Evolutionary conservation across 495 filamentous ascomycete species (phyloP).

Genomic region (Hyaloscypha hepaticicola): DNA sequence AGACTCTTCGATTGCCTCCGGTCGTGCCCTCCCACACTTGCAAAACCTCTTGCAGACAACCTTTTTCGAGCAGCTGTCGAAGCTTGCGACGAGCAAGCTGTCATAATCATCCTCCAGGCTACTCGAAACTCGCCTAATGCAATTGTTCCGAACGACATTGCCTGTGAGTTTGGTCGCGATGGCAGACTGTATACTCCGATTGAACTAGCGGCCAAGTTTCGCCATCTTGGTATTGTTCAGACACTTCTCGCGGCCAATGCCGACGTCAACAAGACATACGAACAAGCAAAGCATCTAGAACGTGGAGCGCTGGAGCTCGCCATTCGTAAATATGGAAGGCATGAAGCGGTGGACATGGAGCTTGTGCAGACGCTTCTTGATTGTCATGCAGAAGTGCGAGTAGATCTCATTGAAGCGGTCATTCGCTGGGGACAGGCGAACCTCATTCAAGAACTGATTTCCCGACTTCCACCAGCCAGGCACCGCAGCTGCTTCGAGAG

Average conservation of each 20-base stretch:
- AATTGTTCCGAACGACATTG: neutral
- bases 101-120: neutral
- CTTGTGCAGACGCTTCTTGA: slow-evolving; percentile 2
- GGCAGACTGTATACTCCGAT: neutral
- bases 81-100: neutral
- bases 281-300: neutral
- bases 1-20: slow-evolving; percentile 13
- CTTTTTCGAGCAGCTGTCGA: slow-evolving; percentile 1
- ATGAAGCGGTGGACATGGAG: neutral
- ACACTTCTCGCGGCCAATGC: neutral
- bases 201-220: neutral
- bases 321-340: neutral
- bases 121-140: neutral
- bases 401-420: neutral
- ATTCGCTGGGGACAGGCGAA: slow-evolving; percentile 7
- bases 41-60: slow-evolving; percentile 1
- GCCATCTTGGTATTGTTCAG: slow-evolving; percentile 2
- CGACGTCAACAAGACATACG: slow-evolving; percentile 11
- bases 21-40: neutral
- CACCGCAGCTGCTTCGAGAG: neutral
- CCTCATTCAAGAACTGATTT: slow-evolving; percentile 1
- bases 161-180: neutral
- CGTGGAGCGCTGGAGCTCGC: slow-evolving; percentile 5
- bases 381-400: slow-evolving; percentile 1
- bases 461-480: neutral